A percentile compares a stretch with the other conserved stretches of the same genome.
phyloP scores from a whole-genome alignment of 176 grass and related monocot species.

The Carex littledalei region DNA sequence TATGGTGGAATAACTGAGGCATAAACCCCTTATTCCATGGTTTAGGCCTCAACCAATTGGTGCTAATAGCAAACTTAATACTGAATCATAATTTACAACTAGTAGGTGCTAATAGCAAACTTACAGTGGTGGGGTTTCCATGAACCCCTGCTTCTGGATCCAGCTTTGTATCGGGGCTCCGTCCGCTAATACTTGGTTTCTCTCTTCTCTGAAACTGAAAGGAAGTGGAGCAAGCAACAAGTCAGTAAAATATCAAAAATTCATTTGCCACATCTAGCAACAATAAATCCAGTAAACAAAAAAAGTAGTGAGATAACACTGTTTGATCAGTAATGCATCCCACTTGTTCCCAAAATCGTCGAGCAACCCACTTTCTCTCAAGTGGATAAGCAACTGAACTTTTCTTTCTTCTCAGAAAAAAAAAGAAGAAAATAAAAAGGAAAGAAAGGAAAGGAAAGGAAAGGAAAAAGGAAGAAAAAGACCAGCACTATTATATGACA shows the following conservation, averaged over 20 bases:
- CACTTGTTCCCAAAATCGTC: not conserved
- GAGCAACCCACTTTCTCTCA: not conserved
- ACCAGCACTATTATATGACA: not conserved
- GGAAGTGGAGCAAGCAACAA: not conserved
- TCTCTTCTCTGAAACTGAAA: constrained; percentile 6
- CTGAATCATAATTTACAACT: not conserved
- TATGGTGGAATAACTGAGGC: too few relatives aligned
- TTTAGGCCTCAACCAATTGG: too few relatives aligned
- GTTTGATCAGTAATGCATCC: not conserved
- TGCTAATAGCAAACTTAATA: not conserved
- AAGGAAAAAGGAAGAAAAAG: not conserved
- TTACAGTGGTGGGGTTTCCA: not conserved
- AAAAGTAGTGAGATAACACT: not conserved
- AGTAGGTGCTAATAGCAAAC: not conserved
- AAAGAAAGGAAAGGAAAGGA: not conserved
- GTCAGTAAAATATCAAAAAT: not conserved
- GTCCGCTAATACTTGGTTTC: not conserved
- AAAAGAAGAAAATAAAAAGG: not conserved
- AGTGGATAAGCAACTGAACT: not conserved
- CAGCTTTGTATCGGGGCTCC: not conserved
- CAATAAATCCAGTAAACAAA: not conserved
- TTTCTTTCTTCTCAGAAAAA: not conserved
- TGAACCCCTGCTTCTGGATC: not conserved
- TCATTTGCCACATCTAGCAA: constrained; percentile 5
- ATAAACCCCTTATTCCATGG: too few relatives aligned